Conservation (phyloP, 352 stramenopile genomes). For the Pythium grandisporangium region DNA sequence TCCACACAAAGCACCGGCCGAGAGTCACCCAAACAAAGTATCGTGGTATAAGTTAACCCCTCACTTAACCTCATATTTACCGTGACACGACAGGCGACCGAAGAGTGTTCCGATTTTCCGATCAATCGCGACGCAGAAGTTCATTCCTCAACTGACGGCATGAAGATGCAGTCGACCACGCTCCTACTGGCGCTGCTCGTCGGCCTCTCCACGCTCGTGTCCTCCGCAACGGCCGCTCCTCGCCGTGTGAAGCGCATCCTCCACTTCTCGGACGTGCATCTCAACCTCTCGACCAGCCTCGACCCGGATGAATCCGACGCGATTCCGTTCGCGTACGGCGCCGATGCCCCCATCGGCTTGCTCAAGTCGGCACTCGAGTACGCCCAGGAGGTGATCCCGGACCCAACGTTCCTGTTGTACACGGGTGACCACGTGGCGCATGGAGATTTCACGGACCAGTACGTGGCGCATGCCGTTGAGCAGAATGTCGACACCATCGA, state of each 20-base stretch:
- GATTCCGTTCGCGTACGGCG: conserved; percentile 35
- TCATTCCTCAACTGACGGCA: background rate
- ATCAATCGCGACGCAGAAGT: background rate
- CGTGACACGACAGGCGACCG: too few relatives aligned
- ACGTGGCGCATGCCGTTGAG: conserved; percentile 48
- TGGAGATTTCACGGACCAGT: conserved; percentile 45
- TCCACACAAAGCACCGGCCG: too few relatives aligned
- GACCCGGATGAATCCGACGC: conserved; percentile 20
- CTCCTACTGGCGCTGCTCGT: conserved; percentile 1
- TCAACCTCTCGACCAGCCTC: conserved; percentile 57
- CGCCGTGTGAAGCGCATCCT: conserved; percentile 34
- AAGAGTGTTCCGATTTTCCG: too few relatives aligned
- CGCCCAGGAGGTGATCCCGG: conserved; percentile 35
- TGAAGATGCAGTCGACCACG: background rate
- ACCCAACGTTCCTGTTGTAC: conserved; percentile 71
- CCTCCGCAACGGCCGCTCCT: background rate
- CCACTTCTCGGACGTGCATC: conserved; percentile 81
- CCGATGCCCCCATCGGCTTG: conserved; percentile 42
- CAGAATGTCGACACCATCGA: conserved; percentile 60
- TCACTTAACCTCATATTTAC: too few relatives aligned
- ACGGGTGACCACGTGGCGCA: conserved; percentile 75
- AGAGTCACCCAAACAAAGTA: too few relatives aligned
- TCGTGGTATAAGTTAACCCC: too few relatives aligned
- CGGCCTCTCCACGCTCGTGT: too few relatives aligned
- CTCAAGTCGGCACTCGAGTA: conserved; percentile 63